phyloP scores from a whole-genome alignment of 1,139 yeast species.

The Maudiozyma humilis region DNA sequence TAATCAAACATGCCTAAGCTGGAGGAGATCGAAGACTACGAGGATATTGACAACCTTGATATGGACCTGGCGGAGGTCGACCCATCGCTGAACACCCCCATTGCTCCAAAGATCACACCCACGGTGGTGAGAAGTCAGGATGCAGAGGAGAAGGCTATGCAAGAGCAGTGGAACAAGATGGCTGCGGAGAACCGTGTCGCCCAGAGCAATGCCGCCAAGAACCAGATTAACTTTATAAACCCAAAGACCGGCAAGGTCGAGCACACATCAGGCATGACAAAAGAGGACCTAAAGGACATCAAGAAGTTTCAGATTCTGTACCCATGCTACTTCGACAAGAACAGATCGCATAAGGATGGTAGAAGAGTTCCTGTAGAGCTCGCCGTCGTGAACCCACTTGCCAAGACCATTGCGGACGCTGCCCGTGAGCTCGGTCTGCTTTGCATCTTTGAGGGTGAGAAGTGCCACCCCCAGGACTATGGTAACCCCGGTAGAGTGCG shows the following conservation, averaged over 20 bases:
- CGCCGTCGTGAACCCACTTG: conserved; percentile 83
- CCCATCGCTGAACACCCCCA: conserved; percentile 58
- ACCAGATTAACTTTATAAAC: conserved; percentile 22
- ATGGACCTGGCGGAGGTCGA: conserved; percentile 90
- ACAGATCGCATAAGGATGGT: conserved; percentile 71
- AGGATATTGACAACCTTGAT: conserved; percentile 84
- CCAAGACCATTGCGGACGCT: conserved; percentile 68
- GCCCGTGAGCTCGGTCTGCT: conserved; percentile 35
- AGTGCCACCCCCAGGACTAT: conserved; percentile 92
- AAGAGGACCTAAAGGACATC: conserved; percentile 42
- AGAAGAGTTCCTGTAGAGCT: conserved; percentile 59
- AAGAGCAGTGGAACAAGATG: conserved; percentile 20
- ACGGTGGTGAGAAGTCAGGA: conserved; percentile 59
- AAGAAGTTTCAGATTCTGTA: conserved; percentile 66
- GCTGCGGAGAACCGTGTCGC: conserved; percentile 12
- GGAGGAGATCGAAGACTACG: conserved; percentile 75
- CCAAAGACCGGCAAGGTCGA: conserved; percentile 24
- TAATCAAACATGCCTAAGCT: conserved; percentile 56
- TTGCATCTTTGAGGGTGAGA: conserved; percentile 61
- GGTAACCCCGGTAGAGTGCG: conserved; percentile 95
- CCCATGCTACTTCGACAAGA: conserved; percentile 85
- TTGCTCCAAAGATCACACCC: conserved; percentile 61
- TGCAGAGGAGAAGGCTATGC: conserved; percentile 26
- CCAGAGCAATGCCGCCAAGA: conserved; percentile 9
- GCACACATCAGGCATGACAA: conserved; percentile 25